Conservation (phyloP, 345 rosid species). For the Murraya koenigii region DNA sequence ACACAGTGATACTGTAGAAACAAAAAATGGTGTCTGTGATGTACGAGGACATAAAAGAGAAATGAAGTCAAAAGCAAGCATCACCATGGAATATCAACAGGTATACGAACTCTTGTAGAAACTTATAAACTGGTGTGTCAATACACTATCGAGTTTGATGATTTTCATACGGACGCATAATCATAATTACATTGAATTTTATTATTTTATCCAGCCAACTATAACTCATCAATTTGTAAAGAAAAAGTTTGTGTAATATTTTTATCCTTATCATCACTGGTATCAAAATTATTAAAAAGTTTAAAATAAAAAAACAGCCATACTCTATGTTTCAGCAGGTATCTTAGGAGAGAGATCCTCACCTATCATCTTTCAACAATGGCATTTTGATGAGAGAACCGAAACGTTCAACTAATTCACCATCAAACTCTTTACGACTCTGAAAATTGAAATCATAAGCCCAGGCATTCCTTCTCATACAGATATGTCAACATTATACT, state of each 20-base stretch:
- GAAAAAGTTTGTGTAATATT: too few relatives aligned
- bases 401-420: slow-evolving; percentile 84
- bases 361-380: slow-evolving; percentile 79
- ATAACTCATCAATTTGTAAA: too few relatives aligned
- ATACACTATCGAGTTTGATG: too few relatives aligned
- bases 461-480: slow-evolving; percentile 3
- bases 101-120: too few relatives aligned
- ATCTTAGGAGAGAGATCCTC: slow-evolving; percentile 6
- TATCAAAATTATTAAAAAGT: background rate
- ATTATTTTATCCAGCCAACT: too few relatives aligned
- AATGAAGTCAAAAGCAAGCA: background rate
- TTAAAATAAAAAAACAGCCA: background rate
- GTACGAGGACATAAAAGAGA: background rate
- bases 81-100: background rate
- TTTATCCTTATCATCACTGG: too few relatives aligned
- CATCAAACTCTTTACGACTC: slow-evolving; percentile 81
- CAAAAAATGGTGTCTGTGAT: background rate
- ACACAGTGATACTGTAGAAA: background rate
- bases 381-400: slow-evolving; percentile 92
- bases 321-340: background rate
- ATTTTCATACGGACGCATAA: too few relatives aligned
- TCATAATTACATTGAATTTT: too few relatives aligned
- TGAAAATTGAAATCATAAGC: slow-evolving; percentile 27
- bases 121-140: too few relatives aligned
- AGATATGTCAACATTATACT: slow-evolving; percentile 10